These are phyloP conservation scores for Russula sp. DNA, from an alignment of 768 basidiomycete genomes.

Conservation along the genomic window DNA sequence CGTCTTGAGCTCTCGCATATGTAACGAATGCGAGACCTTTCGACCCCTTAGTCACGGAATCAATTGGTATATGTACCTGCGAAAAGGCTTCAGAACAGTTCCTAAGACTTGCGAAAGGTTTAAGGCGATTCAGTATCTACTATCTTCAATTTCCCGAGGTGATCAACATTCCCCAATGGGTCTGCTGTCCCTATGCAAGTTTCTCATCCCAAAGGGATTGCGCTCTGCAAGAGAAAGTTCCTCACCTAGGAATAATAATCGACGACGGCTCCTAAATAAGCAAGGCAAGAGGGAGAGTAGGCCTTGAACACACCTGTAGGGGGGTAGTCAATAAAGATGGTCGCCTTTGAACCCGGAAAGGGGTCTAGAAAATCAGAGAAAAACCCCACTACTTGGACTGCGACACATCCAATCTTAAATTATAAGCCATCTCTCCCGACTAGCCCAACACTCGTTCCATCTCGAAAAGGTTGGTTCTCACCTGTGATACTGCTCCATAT, in stretches of 20 bases:
- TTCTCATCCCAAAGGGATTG: constrained; percentile 34
- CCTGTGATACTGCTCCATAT: constrained; percentile 74
- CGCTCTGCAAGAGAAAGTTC: neutral
- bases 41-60: constrained; percentile 36
- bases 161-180: constrained; percentile 50
- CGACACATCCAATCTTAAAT: constrained; percentile 37
- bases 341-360: neutral
- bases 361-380: constrained; percentile 31
- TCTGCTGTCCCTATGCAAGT: constrained; percentile 59
- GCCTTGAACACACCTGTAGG: constrained; percentile 13
- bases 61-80: constrained; percentile 53
- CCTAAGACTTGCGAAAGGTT: neutral
- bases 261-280: neutral
- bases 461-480: constrained; percentile 29
- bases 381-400: neutral
- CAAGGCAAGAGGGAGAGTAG: neutral
- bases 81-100: constrained; percentile 6
- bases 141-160: constrained; percentile 21
- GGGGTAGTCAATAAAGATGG: constrained; percentile 6
- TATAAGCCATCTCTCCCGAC: constrained; percentile 37
- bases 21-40: constrained; percentile 61
- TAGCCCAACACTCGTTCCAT: neutral
- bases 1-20: constrained; percentile 39
- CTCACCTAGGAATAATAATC: constrained; percentile 33
- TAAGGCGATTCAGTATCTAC: constrained; percentile 16